Conservation (phyloP, 306 rosid species). For the Astragalus glycyphyllos region DNA sequence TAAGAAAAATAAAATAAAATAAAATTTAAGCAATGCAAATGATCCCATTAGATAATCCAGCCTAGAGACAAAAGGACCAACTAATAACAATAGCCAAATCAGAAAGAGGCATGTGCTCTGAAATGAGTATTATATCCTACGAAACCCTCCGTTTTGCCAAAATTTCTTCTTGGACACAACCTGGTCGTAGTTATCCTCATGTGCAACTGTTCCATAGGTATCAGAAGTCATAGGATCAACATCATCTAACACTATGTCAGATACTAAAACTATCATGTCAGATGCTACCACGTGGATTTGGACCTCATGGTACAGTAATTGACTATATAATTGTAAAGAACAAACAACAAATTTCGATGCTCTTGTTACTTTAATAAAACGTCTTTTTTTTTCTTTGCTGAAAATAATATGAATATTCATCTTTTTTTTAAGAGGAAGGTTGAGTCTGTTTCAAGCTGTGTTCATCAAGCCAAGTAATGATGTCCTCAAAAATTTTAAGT, state of each 20-base stretch:
- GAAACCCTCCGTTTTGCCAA: too few relatives aligned
- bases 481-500: slow-evolving; percentile 60
- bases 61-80: too few relatives aligned
- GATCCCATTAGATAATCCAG: too few relatives aligned
- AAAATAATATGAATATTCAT: slow-evolving; percentile 26
- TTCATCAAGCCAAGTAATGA: slow-evolving; percentile 80
- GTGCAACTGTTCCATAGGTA: too few relatives aligned
- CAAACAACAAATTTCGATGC: slow-evolving; percentile 19
- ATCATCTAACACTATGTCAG: background rate
- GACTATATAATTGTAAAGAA: background rate
- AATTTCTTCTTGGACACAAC: too few relatives aligned
- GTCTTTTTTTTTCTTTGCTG: background rate
- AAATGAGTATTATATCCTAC: too few relatives aligned
- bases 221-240: too few relatives aligned
- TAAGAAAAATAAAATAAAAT: too few relatives aligned
- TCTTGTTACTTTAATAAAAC: background rate
- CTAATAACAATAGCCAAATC: too few relatives aligned
- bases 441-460: slow-evolving; percentile 43
- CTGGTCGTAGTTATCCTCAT: too few relatives aligned
- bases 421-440: slow-evolving; percentile 30
- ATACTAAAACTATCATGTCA: background rate
- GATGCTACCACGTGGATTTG: slow-evolving; percentile 15
- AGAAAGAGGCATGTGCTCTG: too few relatives aligned
- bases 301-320: background rate
- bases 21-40: too few relatives aligned